Evolutionary conservation across 306 rosid species (phyloP), one percentile per base, ranked within the genome.

Genomic region (Cyamopsis tetragonoloba): DNA sequence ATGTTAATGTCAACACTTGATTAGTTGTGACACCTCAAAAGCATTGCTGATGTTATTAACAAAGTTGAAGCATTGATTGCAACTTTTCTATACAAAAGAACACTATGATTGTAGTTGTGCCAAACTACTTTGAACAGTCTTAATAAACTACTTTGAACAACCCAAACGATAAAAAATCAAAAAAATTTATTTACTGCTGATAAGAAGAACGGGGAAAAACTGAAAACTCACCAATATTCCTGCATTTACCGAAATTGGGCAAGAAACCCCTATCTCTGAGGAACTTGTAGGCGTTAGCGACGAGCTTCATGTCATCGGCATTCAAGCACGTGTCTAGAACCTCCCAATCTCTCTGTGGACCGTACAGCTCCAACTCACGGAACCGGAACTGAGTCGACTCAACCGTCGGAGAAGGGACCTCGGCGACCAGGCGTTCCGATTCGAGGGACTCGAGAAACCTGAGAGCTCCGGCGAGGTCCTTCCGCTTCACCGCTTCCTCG

Each of bases 301-400:
- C 98, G 12, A 89, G 98, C 82, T 83, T 89, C 96, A 93, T 86
- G 53, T 93, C 88, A 59, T 93, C 96, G n/a, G 98, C 97, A 81
- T 89, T 89, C 77, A 93, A 77, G 49, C 98, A 93, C 49, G 98
- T 84, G 63, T 89, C 98, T 44, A 93, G 72, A 5, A 92, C 86
- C 76, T 89, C 98, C 96, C 96, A 92, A 80, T 92, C 96, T 77
- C 91, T 83, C 80, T 87, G 89, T 31, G 81, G 80, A 57, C 89
- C 91, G n/a, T 77, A 75, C 27, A 72, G 35, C 48, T 86, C 85
- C 75, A 78, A 34, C 74, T 86, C 95, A 13, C 63, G 66, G 26
- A 81, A 69, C n/a, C 77, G 82, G 27, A 83, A 63, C 73, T 71
- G 79, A 70, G 77, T 51, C 53, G 75, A 54, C 80, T 80, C 87